Evolutionary conservation across 176 grass and related monocot species (phyloP), one percentile per base, ranked within the genome.

Genomic region (Zea luxurians): DNA sequence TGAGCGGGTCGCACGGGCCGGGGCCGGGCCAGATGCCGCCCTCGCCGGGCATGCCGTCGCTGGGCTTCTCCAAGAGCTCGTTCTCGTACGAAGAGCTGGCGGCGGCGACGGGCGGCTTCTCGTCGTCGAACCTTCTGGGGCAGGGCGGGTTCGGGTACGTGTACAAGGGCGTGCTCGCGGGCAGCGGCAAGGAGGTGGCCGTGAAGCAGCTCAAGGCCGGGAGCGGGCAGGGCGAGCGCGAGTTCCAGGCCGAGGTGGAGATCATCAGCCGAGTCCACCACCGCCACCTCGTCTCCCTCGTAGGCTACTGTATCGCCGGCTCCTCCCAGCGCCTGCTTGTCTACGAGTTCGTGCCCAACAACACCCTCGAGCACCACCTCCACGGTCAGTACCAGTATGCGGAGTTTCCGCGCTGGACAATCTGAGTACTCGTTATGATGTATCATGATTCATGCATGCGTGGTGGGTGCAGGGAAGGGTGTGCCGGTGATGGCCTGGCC

Each of bases 181-280:
- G 86, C 6, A 93, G 93, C 41, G 90, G 96, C n/a, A 86, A 87
- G 90, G 88, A 92, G 66, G 81, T 92, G 41, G 96, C 96, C 7
- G 89, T 99, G 78, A 99, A 99, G 89, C 92, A 91, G 81, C 89
- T 95, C 83, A 99, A 99, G 78, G 61, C 89, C 58, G 96, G 96
- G 15, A 99, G 96, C 53, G 96, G 96, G 64, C 96, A 95, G 73
- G 92, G 96, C 10, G 96, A 98, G 89, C 91, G 92, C 66, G 96
- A 99, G 88, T 99, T 99, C 88, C 96, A 99, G 78, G 90, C 96
- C 1, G 96, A 99, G 87, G 96, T 99, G 5, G 96, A 99, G 61
- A 99, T 99, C 83, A 99, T 99, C 84, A 99, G 96, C 82, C 83
- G 96, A 43, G 96, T 99, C 58, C 96, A 99, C 81, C 96, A 99